Evolutionary conservation across 169 alveolate species (phyloP), one percentile per base, ranked within the genome.

Genomic region (Plasmodium adleri): DNA sequence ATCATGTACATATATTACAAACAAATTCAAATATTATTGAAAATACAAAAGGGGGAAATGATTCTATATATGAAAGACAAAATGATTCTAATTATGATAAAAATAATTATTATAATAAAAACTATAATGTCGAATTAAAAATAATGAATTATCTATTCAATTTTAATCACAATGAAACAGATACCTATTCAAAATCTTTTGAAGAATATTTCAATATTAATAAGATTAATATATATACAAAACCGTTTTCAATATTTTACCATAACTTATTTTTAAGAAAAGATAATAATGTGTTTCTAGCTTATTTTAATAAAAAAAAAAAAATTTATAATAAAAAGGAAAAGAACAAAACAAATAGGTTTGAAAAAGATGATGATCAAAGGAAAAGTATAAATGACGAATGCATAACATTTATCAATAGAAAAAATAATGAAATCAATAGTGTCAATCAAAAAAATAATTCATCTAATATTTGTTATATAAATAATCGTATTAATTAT

Each of bases 121-220:
- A 43, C 47, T 6, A 26, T 50, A 28, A n/a, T 45, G 88, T 60
- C 22, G 66, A 74, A 13, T 26, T 28, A 50, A 58, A n/a, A 49
- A 28, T 64, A 45, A 62, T 78, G 24, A 78, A 78, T 45, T 78
- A 78, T 20, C 43, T 78, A 58, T 78, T 78, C 47, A 78, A 78
- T 47, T 52, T 64, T 24, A 78, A 78, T 71, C 89, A 78, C 45
- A 67, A 59, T 60, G 89, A 78, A 24, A 64, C 39, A 3, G 89
- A 78, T 45, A 64, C 52, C 62, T 64, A 78, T 70, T 78, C 50
- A 63, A 83, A 83, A 83, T 83, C 58, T 49, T 83, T 83, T 83
- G 91, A 83, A 50, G 91, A 83, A 15, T 83, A 83, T 54, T 83
- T 83, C 71, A 83, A 83, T 62, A 83, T 8, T 39, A 70, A 83